Conservation (phyloP, 169 alveolate genomes). For the Plasmodium ovale region DNA sequence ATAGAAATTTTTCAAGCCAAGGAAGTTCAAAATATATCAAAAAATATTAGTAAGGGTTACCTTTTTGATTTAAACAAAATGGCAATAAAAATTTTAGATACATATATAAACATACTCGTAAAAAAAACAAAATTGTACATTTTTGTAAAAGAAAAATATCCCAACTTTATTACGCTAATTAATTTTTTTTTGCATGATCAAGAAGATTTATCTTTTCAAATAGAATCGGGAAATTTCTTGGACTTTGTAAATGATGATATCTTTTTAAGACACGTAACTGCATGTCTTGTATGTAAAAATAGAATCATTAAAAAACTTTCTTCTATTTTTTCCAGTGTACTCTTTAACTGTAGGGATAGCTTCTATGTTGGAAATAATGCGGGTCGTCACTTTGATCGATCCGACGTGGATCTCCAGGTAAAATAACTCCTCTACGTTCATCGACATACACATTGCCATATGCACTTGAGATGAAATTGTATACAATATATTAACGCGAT, state of each 20-base stretch:
- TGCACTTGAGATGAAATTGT: too few species aligned
- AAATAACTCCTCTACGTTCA: too few species aligned
- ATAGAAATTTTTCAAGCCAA: neutral
- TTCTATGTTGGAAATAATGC: slow-evolving; percentile 51
- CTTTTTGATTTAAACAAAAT: slow-evolving; percentile 18
- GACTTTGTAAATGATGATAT: neutral
- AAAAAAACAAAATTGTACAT: neutral
- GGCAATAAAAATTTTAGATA: slow-evolving; percentile 11
- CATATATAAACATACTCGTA: slow-evolving; percentile 13
- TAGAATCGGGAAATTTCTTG: neutral
- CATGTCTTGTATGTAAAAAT: slow-evolving; percentile 22
- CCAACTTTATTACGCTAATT: neutral
- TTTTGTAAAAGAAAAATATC: neutral
- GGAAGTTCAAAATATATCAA: neutral
- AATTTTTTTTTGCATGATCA: slow-evolving; percentile 32
- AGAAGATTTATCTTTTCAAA: neutral
- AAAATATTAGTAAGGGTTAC: neutral
- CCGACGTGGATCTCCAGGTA: slow-evolving; percentile 48
- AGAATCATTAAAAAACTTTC: slow-evolving; percentile 5
- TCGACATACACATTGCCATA: too few species aligned
- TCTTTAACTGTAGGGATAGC: slow-evolving; percentile 12
- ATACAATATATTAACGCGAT: too few species aligned
- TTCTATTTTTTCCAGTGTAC: neutral
- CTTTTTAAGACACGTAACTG: slow-evolving; percentile 5
- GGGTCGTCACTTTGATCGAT: slow-evolving; percentile 28